Conservation (phyloP, 768 basidiomycete genomes). For the Mycena polygramma region DNA sequence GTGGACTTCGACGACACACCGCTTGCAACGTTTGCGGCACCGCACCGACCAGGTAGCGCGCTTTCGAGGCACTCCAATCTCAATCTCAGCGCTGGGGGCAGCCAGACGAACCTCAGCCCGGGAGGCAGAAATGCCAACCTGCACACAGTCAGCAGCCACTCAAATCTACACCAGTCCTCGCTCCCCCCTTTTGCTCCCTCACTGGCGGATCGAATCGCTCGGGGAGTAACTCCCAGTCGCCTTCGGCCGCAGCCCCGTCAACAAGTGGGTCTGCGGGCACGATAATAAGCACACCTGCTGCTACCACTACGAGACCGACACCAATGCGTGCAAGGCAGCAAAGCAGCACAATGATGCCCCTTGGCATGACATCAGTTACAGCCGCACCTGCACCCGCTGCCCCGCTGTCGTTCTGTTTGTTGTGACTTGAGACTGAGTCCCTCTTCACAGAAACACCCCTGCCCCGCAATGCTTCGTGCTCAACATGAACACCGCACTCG, state of each 20-base stretch:
- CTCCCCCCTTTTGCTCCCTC: not conserved
- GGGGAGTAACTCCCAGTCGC: constrained; percentile 26
- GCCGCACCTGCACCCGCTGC: not conserved
- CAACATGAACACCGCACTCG: constrained; percentile 83
- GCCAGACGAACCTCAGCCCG: constrained; percentile 27
- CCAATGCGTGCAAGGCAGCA: constrained; percentile 44
- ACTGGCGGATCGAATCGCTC: constrained; percentile 18
- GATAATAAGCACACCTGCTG: constrained; percentile 22
- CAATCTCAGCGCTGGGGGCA: constrained; percentile 17
- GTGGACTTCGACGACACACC: constrained; percentile 74
- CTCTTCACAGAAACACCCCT: constrained; percentile 58
- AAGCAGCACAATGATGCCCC: constrained; percentile 57
- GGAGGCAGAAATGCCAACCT: constrained; percentile 8
- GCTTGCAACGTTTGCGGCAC: constrained; percentile 70
- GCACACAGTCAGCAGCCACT: constrained; percentile 25
- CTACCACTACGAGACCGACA: constrained; percentile 34
- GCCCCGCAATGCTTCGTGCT: constrained; percentile 84
- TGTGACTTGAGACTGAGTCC: too few relatives aligned
- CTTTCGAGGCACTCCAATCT: constrained; percentile 49
- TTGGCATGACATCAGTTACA: constrained; percentile 11
- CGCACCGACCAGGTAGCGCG: constrained; percentile 77
- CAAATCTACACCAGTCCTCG: not conserved
- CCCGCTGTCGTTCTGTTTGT: too few relatives aligned
- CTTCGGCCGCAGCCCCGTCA: not conserved
- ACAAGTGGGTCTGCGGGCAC: constrained; percentile 1